Base-by-base conservation (phyloP, 345 rosid species). In the Conringia planisiliqua region DNA sequence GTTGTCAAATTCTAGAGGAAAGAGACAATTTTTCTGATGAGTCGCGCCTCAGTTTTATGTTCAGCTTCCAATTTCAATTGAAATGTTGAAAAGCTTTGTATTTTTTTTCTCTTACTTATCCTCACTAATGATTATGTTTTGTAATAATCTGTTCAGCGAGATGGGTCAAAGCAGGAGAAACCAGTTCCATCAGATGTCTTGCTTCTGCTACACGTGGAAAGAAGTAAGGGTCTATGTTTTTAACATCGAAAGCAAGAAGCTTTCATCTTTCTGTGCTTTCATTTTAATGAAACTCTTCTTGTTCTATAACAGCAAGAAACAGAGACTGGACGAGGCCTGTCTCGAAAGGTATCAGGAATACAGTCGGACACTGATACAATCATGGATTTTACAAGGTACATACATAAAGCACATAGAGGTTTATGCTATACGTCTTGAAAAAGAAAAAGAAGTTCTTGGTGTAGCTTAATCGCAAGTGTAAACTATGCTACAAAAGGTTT, bases 361-460 rank as follows among this genome's bases (percentile, higher is more conserved):
- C 71, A 95, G 98, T 73, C 89, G 98, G 66, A 79, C 90, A 1
- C 77, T 78, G 11, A 85, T 90, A 72, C 97, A 95, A 68, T 90
- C 99, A 18, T 92, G 99, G 96, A 90, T 95, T 59, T 40, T 92
- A 73, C 99, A 92, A 87, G 99, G 98, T 89, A 73, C 26, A 38
- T 29, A 33, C 30, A 22, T 8, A 2, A 35, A 5, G 32, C 11
- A 58, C 44, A 33, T 26, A 20, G 9, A 13, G 50, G 38, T 46
- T 47, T 48, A 72, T 51, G 54, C 17, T 14, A 51, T 18, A 30
- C 3, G 3, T 38, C 6, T 68, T 39, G 22, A 44, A 14, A 14
- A 67, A 7, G 3, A 17, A 17, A 48, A 11, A 14, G 9, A 68
- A 55, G 5, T 35, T 62, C 54, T 8, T 66, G 51, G 33, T 46